A percentile compares a stretch with the other conserved stretches of the same genome.
Evolutionary conservation across 495 filamentous ascomycete species (phyloP).

Genomic region (Geopyxis carbonaria): DNA sequence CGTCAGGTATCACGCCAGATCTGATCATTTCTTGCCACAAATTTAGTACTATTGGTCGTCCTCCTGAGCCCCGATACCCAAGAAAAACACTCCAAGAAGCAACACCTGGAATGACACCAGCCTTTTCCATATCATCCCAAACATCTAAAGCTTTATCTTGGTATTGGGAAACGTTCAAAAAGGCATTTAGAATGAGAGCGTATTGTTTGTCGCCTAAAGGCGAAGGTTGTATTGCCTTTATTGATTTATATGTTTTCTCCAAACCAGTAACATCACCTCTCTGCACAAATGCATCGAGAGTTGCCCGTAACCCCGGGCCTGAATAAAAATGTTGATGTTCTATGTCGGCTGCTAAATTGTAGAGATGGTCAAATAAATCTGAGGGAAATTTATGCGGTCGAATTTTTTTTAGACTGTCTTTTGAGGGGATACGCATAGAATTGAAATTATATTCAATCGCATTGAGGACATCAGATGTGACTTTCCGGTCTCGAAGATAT

Average conservation of each 20-base stretch:
- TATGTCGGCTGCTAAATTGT: not conserved
- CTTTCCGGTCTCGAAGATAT: not conserved
- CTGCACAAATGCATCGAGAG: constrained; percentile 5
- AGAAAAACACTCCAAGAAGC: constrained; percentile 19
- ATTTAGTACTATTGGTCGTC: constrained; percentile 4
- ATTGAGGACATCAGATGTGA: constrained; percentile 1
- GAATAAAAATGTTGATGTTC: no score
- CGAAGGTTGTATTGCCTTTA: not conserved
- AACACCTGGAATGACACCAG: constrained; percentile 10
- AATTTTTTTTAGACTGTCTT: not conserved
- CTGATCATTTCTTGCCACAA: constrained; percentile 18
- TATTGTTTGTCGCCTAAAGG: constrained; percentile 8
- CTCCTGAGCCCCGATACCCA: constrained; percentile 7
- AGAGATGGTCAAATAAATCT: not conserved
- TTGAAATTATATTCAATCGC: not conserved
- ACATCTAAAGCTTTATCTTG: constrained; percentile 7
- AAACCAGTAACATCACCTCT: constrained; percentile 4
- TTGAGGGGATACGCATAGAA: constrained; percentile 1
- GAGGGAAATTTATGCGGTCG: constrained; percentile 3
- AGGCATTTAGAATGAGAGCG: constrained; percentile 13
- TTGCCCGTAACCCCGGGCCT: constrained; percentile 6
- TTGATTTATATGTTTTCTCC: constrained; percentile 6
- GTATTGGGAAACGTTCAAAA: constrained; percentile 3
- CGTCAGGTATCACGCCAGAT: constrained; percentile 15
- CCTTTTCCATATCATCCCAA: constrained; percentile 20